Base-by-base conservation (phyloP, 108 stramenopile genomes). In the Cyclotella cryptica region DNA sequence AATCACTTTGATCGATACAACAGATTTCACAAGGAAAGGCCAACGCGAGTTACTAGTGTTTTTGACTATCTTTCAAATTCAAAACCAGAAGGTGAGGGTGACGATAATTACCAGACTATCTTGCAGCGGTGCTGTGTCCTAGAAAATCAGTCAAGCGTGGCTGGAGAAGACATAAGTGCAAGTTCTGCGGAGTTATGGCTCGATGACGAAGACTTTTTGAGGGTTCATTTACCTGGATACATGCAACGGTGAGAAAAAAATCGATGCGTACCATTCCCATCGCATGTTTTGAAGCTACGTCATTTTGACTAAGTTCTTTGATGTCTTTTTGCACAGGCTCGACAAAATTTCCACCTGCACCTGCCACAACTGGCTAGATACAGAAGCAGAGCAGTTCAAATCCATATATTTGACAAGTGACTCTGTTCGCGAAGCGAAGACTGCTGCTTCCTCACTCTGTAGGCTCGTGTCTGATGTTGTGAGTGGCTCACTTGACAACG, bases 331-430 rank as follows among this genome's bases (percentile, higher is more conserved):
- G 24, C 27, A n/a, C 58, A 76, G 75, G 0, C 82, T 86, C 8
- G 85, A 79, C 40, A 35, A 60, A 49, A 63, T 83, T 13, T 79
- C 77, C 8, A 53, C 60, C 18, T 86, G 85, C 55, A 72, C 49
- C 53, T 86, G 85, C 64, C 46, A 69, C 21, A 60, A 76, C 44
- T 64, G 75, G 11, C 75, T 84, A 45, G 86, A 84, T 51, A 45
- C 35, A 15, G 88, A 88, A 66, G 88, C 85, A 7, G 70, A 84
- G 64, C 88, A 88, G 52, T 88, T 72, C 75, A 59, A 88, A 47
- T 88, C 88, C 1, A 81, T 88, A n/a, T 85, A 85, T 51, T 69
- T 88, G 12, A 88, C 87, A 22, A 60, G 29, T 41, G 71, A 86
- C 58, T 88, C 87, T 0, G 58, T 83, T 13, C 58, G 35, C 18